Conservation (phyloP, 257 asterid species). For the Scutellaria galericulata region DNA sequence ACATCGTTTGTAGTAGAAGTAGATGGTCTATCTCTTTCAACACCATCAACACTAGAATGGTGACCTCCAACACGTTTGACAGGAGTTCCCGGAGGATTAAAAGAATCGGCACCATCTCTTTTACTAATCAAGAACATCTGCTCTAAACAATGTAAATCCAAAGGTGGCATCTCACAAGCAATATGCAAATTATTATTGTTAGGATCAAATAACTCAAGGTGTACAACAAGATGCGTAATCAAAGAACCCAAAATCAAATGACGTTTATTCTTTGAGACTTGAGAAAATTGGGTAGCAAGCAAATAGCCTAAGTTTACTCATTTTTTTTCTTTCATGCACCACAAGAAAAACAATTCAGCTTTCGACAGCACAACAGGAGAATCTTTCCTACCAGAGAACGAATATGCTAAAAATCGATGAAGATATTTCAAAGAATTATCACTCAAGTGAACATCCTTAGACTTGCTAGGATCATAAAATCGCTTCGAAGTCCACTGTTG, state of each 20-base stretch:
- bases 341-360: too few species aligned
- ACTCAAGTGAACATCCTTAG: not conserved
- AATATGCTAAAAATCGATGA: not conserved
- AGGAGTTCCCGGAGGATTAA: not conserved
- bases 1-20: not conserved
- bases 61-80: too few species aligned
- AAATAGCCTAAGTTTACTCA: not conserved
- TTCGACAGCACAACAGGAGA: not conserved
- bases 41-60: not conserved
- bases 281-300: not conserved
- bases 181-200: not conserved
- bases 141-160: too few species aligned
- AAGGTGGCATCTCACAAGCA: conserved; percentile 2
- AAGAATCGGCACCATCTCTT: not conserved
- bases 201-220: not conserved
- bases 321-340: too few species aligned
- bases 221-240: not conserved
- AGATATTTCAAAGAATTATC: not conserved
- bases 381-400: not conserved
- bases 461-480: not conserved
- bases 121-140: not conserved
- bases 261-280: not conserved
- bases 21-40: not conserved
- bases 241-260: not conserved
- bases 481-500: not conserved